A percentile compares a stretch with the other conserved stretches of the same genome.
phyloP scores from a whole-genome alignment of 768 basidiomycete genomes.

The Ephemerocybe angulata region DNA sequence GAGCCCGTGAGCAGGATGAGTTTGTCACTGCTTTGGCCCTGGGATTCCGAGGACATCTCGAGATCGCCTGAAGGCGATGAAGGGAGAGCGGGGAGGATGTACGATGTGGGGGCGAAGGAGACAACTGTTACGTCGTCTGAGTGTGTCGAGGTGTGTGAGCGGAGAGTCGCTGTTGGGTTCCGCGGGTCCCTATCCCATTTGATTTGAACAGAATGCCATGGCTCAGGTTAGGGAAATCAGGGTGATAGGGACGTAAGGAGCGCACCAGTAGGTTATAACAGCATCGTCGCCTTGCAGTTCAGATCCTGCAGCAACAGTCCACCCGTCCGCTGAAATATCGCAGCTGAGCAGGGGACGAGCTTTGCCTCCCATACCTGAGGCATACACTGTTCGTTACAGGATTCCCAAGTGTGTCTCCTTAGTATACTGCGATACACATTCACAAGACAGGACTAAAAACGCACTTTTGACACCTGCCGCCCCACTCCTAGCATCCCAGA shows the following conservation, averaged over 20 bases:
- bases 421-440: background rate
- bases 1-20: constrained; percentile 70
- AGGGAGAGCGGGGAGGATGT: constrained; percentile 3
- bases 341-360: constrained; percentile 53
- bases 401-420: background rate
- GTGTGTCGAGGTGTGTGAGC: constrained; percentile 81
- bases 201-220: background rate
- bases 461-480: constrained; percentile 53
- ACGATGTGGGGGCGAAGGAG: constrained; percentile 39
- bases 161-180: constrained; percentile 63
- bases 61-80: background rate
- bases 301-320: constrained; percentile 77
- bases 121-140: constrained; percentile 89
- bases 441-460: constrained; percentile 21
- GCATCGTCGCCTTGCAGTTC: constrained; percentile 81
- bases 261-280: constrained; percentile 77
- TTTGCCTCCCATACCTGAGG: constrained; percentile 10
- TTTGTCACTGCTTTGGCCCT: background rate
- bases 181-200: constrained; percentile 82
- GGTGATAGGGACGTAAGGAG: background rate
- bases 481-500: constrained; percentile 69
- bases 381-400: background rate
- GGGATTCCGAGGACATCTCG: background rate
- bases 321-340: constrained; percentile 67
- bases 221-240: constrained; percentile 1